Evolutionary conservation across 805 yeast species (phyloP), one percentile per base, ranked within the genome.

Genomic region (Kluyveromyces lactis): DNA sequence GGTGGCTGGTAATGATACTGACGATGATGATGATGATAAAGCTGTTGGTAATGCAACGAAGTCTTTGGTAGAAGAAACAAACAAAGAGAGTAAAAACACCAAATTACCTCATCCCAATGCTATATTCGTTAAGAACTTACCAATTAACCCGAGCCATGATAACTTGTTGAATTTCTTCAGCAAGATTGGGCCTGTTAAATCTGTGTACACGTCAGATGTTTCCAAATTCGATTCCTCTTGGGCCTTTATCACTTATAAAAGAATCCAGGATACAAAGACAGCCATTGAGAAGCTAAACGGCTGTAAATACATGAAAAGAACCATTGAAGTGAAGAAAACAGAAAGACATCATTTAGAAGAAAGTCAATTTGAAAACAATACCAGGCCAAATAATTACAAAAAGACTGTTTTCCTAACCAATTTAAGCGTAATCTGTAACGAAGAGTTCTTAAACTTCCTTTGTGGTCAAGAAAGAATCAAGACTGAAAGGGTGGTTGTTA

Each of bases 191-290:
- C 61, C 64, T 8, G 48, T 62, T 1, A 56, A 58, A 36, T 62
- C 67, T 6, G 59, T 63, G 2, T 63, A 51, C 40, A 47, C 59
- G 11, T 55, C 63, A 7, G 51, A 54, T 10, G 59, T 52, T 11
- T 24, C 42, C 6, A 50, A 42, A 34, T 47, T 48, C 30, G 48
- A 50, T 11, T 49, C 64, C 5, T 40, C 49, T 17, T 60, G 64
- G 63, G 69, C 69, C 5, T 69, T 68, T 44, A 59, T 71, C 2
- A 68, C 69, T 13, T 71, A 63, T 48, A 66, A 64, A 42, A 57
- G 55, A 24, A 56, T 59, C 18, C 42, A 49, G 7, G 65, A 59
- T 33, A 67, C 71, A 1, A 47, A 49, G 18, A 44, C 49, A 4
- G 67, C 72, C 10, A 64, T 72, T 15, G 47, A 56, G 17, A 41